Base-by-base conservation (phyloP, 1,139 yeast genomes). In the Suhomyces panamericanus region DNA sequence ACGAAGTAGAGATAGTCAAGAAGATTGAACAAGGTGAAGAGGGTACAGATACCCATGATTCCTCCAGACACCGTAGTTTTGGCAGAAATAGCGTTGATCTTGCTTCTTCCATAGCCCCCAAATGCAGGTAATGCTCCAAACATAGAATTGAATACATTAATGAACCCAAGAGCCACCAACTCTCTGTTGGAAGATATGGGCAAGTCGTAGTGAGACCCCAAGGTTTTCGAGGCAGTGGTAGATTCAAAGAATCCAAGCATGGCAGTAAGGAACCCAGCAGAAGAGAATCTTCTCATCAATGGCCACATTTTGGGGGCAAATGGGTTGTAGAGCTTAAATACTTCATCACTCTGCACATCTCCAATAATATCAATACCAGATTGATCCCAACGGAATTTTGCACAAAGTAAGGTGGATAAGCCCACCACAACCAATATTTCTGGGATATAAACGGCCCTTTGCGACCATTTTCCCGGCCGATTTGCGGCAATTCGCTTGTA, bases 91-190 rank as follows among this genome's bases (percentile, higher is more conserved):
- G 93, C 87, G 65, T 93, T 93, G 47, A 93, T 83, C 58, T 87
- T 91, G 31, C 95, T 85, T 60, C 99, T 77, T 1, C 97, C 98
- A 59, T 93, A 93, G 0, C 99, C 98, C 2, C 99, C 99, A 73
- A 91, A 91, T 0, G 96, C 83, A 0, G 99, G 98, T 12, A 93
- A 69, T 0, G 93, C 87, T 3, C 96, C 93, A 55, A 88, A 81
- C 16, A 80, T 49, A 2, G 89, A 78, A 1, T 85, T 84, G 4
- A 77, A 67, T 2, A 90, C 52, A 57, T 91, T 93, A 41, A 87
- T 81, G 16, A 79, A 67, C 0, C 99, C 99, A 38, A 93, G 70
- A 0, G 97, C 97, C 7, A 86, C 85, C 43, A 86, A 66, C 56
- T 86, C 95, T 52, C 91, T 72, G 56, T 86, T 85, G 1, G 91